phyloP scores from a whole-genome alignment of 1,284 basidiomycete genomes.

The Boletus smithii region DNA sequence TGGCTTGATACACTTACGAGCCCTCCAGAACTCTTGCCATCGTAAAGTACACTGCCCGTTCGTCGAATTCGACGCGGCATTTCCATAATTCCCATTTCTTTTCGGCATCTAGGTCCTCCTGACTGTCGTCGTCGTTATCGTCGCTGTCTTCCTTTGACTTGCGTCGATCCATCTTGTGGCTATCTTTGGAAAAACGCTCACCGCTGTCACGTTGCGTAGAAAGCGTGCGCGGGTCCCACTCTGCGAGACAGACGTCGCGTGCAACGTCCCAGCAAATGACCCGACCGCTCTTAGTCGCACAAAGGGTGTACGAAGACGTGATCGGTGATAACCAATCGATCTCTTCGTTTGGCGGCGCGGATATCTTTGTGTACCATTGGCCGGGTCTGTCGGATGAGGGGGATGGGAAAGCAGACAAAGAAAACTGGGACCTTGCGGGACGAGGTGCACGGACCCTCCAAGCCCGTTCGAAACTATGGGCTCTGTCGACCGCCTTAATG shows the following conservation, averaged over 20 bases:
- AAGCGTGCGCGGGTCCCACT: constrained; percentile 54
- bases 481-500: constrained; percentile 57
- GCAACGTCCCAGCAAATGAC: constrained; percentile 76
- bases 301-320: constrained; percentile 67
- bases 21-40: constrained; percentile 61
- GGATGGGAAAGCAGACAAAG: constrained; percentile 19
- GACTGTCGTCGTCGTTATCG: constrained; percentile 5
- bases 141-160: constrained; percentile 12
- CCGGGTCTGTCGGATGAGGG: constrained; percentile 15
- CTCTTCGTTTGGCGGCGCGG: constrained; percentile 59
- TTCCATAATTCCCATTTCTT: constrained; percentile 72
- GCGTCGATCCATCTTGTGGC: constrained; percentile 6
- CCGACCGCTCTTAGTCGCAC: constrained; percentile 67
- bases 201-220: constrained; percentile 1
- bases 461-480: constrained; percentile 54
- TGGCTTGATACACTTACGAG: constrained; percentile 40
- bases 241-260: constrained; percentile 53
- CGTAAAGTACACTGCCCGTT: constrained; percentile 65
- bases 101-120: constrained; percentile 16
- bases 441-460: constrained; percentile 59
- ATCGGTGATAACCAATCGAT: constrained; percentile 75
- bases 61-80: constrained; percentile 69
- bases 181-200: constrained; percentile 14
- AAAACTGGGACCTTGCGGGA: constrained; percentile 38
- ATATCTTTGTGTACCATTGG: constrained; percentile 61